Evolutionary conservation across 805 yeast genomes (phyloP), one percentile per base, ranked within the genome.

Genomic region (Yamadazyma paraphyllophila): DNA sequence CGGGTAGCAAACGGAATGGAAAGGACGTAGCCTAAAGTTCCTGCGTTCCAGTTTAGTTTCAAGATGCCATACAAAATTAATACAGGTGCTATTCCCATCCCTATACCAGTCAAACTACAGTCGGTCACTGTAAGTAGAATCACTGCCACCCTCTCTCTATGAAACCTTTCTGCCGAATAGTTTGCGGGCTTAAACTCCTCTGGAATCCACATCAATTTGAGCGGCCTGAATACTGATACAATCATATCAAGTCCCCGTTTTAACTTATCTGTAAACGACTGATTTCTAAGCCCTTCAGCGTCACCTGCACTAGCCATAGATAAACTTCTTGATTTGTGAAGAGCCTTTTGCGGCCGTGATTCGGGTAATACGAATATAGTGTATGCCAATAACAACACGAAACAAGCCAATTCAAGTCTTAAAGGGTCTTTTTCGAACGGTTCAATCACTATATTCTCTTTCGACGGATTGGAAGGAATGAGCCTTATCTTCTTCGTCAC

Each of bases 301-400:
- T 26, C 15, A 3, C 15, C 33, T 3, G 17, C n/a, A 20, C 39
- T 31, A 13, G 36, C 17, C 32, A 44, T 20, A 8, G 71, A 65
- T 52, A 55, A 52, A 1, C 73, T 59, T 46, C 84, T 73, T 0
- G 88, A 77, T 57, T 76, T 77, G 33, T 60, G 58, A 54, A 82
- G 69, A 2, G 86, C 77, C 41, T 72, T 69, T 27, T 60, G 55
- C 12, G 86, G 78, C 51, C 92, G 71, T 6, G 90, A 81, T 58
- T 86, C 95, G 2, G 82, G 81, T 12, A 85, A 58, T 2, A 78
- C 56, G 38, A 67, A 53, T 17, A 56, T 37, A 4, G 57, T 47
- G 45, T 62, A 64, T 11, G 63, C 9, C 1, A 61, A 42, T 6
- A 74, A 54, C 0, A 67, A 9, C 4, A 73, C 55, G 1, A 76